phyloP scores from a whole-genome alignment of 2,329 filamentous ascomycete species.

The Ascochyta lentis region DNA sequence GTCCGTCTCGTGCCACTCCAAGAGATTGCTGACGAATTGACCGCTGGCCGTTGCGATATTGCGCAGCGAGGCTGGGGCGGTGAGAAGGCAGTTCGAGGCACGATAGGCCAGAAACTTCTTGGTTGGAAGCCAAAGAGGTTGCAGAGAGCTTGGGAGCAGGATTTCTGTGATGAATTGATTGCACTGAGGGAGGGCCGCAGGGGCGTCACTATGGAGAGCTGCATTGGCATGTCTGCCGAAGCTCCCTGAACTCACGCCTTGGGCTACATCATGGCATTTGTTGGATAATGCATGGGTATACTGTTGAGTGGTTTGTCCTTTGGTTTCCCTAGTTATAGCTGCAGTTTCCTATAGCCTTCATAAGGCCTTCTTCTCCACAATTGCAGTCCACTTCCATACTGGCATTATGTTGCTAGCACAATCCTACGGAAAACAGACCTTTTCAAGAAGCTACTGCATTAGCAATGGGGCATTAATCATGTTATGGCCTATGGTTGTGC shows the following conservation, averaged over 20 bases:
- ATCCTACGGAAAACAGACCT: too few species aligned
- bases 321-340: neutral
- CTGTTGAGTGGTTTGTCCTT: neutral
- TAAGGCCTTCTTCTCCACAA: too few species aligned
- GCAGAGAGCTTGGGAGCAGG: slow-evolving; percentile 21
- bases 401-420: too few species aligned
- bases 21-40: slow-evolving; percentile 23
- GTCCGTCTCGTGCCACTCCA: slow-evolving; percentile 18
- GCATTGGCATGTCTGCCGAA: slow-evolving; percentile 12
- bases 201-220: slow-evolving; percentile 15
- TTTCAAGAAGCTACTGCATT: too few species aligned
- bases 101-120: slow-evolving; percentile 16
- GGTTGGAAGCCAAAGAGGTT: slow-evolving; percentile 21
- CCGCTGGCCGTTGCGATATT: slow-evolving; percentile 17
- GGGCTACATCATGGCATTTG: neutral
- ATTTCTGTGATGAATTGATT: slow-evolving; percentile 24
- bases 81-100: slow-evolving; percentile 23
- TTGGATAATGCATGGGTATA: neutral
- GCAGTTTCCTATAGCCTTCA: neutral
- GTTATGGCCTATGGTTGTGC: too few species aligned
- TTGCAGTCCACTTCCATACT: too few species aligned
- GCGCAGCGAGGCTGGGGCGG: slow-evolving; percentile 23
- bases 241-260: neutral
- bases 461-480: too few species aligned
- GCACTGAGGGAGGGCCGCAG: slow-evolving; percentile 21